A percentile compares a stretch with the other conserved stretches of the same genome.
phyloP scores from a whole-genome alignment of 164 flowering plant species.

The Vitis riparia region DNA sequence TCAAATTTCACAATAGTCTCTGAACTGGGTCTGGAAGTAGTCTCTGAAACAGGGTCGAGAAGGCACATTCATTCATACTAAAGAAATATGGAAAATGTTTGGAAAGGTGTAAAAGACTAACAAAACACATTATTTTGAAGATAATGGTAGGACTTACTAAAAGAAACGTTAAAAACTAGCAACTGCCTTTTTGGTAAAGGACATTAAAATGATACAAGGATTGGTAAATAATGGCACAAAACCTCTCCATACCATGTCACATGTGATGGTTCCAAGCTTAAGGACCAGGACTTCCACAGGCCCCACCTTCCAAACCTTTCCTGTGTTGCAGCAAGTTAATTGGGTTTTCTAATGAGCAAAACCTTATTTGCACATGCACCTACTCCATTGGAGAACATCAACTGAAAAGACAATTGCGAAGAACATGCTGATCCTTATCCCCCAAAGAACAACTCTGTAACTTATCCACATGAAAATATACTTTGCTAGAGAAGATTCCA shows the following conservation, averaged over 20 bases:
- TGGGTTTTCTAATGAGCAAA: neutral
- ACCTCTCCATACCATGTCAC: neutral
- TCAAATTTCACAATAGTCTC: no score
- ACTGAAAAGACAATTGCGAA: constrained; percentile 1
- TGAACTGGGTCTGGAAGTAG: no score
- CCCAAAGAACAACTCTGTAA: neutral
- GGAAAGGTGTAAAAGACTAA: no score
- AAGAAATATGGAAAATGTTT: no score
- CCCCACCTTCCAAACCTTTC: no score
- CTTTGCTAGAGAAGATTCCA: constrained; percentile 8
- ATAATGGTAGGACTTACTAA: no score
- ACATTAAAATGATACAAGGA: neutral
- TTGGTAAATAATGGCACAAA: neutral
- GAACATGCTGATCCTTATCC: constrained; percentile 4
- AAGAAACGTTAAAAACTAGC: no score
- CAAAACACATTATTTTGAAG: no score
- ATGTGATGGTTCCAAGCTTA: neutral
- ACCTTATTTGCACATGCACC: neutral
- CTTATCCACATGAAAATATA: constrained; percentile 2
- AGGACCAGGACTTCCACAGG: neutral
- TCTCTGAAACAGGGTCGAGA: no score
- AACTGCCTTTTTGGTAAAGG: no score
- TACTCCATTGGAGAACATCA: neutral
- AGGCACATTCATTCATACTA: no score
- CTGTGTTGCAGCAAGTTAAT: neutral